A percentile compares a stretch with the other conserved stretches of the same genome.
Evolutionary conservation across 306 rosid species (phyloP).

Genomic region (Delonix regia): DNA sequence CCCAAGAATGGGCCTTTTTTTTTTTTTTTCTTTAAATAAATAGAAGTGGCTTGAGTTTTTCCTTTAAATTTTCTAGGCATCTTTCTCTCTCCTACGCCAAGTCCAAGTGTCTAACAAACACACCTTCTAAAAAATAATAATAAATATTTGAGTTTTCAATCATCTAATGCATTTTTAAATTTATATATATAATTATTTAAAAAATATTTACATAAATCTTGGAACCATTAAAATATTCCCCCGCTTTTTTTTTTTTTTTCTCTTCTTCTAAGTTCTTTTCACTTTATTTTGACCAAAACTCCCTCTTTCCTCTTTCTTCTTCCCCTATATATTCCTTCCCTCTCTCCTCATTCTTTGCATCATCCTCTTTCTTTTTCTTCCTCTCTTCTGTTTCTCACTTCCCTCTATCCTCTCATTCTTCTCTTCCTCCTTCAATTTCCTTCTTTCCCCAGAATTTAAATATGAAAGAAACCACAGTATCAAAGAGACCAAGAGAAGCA

Average conservation of each 20-base stretch:
- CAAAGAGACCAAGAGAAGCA: conserved; percentile 66
- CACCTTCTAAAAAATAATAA: too few species aligned
- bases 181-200: too few species aligned
- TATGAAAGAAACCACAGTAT: conserved; percentile 47
- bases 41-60: too few species aligned
- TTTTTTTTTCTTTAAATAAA: background rate
- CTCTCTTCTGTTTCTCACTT: too few species aligned
- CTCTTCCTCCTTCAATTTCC: background rate
- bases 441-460: too few species aligned
- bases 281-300: conserved; percentile 51
- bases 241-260: too few species aligned
- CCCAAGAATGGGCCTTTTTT: conserved; percentile 26
- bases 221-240: too few species aligned
- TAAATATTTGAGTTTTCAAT: too few species aligned
- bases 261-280: background rate
- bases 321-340: conserved; percentile 46
- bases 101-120: too few species aligned
- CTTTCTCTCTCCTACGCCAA: conserved; percentile 29
- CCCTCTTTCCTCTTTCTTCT: background rate
- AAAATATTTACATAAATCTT: too few species aligned
- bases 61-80: conserved; percentile 32
- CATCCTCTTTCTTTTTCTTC: background rate
- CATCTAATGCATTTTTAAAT: too few species aligned
- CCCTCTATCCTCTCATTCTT: too few species aligned
- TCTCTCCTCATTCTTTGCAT: background rate